Base-by-base conservation (phyloP, 2,329 filamentous ascomycete species). In the Volutella citrinella region DNA sequence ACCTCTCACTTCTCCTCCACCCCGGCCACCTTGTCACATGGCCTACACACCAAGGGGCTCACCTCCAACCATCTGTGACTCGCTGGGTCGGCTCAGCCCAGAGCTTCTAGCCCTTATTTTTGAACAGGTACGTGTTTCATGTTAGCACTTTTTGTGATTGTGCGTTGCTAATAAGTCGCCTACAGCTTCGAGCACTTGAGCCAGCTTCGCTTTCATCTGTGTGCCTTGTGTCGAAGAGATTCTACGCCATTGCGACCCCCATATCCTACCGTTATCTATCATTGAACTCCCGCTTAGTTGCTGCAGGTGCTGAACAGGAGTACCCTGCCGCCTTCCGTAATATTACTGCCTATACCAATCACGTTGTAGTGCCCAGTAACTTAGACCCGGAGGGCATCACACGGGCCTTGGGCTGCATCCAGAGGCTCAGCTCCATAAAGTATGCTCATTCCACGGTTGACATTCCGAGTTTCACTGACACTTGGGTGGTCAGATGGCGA, bases 21-120 rank as follows among this genome's bases (percentile, higher is more conserved):
- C 8, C 20, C 9, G 12, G 12, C 8, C 20, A 22, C 20, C 48
- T 34, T 23, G 44, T 38, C 26, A 40, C 13, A 21, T 40, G 20
- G 31, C 37, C 27, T 19, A 17, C 13, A 19, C 23, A 16, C 29
- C 30, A n/a, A n/a, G n/a, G n/a, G n/a, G n/a, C n/a, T n/a, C n/a
- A n/a, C n/a, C n/a, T n/a, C n/a, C n/a, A n/a, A n/a, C 31, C 28
- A 35, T 22, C 34, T 37, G 30, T 29, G 35, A 20, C 27, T 41
- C 19, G 40, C 46, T 55, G 24, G 40, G 59, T 32, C 48, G 57
- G 32, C 57, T 72, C 13, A 69, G 64, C 46, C 58, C 64, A 5
- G 68, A 72, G 49, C 48, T 71, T 12, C 30, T 70, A n/a, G 45
- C 53, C 32, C 49, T 70, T 22, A 60, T 71, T 20, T 56, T 69